Base-by-base conservation (phyloP, 2,329 filamentous ascomycete genomes). In the Hirsutella thompsonii region DNA sequence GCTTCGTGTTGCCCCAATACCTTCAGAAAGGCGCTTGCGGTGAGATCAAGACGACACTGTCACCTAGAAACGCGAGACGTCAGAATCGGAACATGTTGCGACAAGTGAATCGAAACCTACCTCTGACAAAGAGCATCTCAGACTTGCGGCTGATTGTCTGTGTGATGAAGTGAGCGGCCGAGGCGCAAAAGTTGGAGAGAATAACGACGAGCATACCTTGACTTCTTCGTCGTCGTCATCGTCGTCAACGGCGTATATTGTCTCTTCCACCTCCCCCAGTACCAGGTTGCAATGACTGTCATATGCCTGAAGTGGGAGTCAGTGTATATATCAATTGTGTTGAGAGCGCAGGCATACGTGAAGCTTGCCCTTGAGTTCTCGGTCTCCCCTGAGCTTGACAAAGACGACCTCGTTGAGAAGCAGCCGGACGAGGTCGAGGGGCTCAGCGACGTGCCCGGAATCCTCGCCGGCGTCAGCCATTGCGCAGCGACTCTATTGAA, bases 261-360 rank as follows among this genome's bases (percentile, higher is more conserved):
- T 96, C 70, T 98, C 92, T 58, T 95, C 88, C 4, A 96, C 92
- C 50, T 98, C 92, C 41, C 92, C 90, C 5, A 98, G 73, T 5
- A 98, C 87, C 36, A 98, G 66, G 57, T 98, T 98, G 74, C 93
- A 98, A 63, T 98, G 92, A 56, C 87, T 94, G 59, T 98, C 92
- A 60, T 98, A 98, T 42, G 92, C 92, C 92, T 98, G 44, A 21
- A 14, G 16, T n/a, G 28, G 37, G 10, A 14, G 4, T 49, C 10
- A 54, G 50, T 3, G 1, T n/a, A 18, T 30, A 18, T 18, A 18
- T 18, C 32, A 34, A 2, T 11, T 5, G 29, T n/a, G 30, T 14
- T 5, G 5, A 16, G 14, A 8, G 2, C 2, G 14, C 16, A 16
- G 46, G 5, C 81, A 57, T 67, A 96, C 92, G 64, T 98, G 92